These are phyloP conservation scores for Gaertneriomyces sp. DNA, from an alignment of 192 early-diverging fungal genomes.

Conservation along the genomic window DNA sequence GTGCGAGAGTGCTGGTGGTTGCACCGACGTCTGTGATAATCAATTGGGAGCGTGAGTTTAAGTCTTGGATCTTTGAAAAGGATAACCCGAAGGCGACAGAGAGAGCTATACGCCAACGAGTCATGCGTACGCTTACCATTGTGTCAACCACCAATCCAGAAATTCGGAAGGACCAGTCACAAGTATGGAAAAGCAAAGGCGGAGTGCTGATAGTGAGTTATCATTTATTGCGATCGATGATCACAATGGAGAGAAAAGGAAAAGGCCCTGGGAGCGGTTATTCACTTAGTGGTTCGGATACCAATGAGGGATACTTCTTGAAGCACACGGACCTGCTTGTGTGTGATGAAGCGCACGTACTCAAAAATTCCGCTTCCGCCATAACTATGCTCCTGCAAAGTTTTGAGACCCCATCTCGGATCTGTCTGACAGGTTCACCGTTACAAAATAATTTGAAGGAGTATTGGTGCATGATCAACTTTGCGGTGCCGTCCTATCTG, in stretches of 20 bases:
- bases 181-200: no score
- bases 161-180: no score
- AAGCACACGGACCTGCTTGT: conserved; percentile 70
- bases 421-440: conserved; percentile 80
- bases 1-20: conserved; percentile 64
- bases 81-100: no score
- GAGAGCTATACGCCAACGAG: no score
- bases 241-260: no score
- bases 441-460: conserved; percentile 80
- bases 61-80: background rate
- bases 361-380: conserved; percentile 8
- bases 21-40: conserved; percentile 64
- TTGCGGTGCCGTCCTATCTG: conserved; percentile 61
- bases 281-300: no score
- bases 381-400: conserved; percentile 23
- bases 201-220: no score
- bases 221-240: no score
- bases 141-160: no score
- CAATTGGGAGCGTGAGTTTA: conserved; percentile 68
- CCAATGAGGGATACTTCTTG: conserved; percentile 22
- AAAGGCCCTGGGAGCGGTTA: no score
- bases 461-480: conserved; percentile 76
- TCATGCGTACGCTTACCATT: no score
- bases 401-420: conserved; percentile 54
- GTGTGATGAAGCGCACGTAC: conserved; percentile 79